Base-by-base conservation (phyloP, 2,329 filamentous ascomycete species). In the Ceratocystis colombiana region DNA sequence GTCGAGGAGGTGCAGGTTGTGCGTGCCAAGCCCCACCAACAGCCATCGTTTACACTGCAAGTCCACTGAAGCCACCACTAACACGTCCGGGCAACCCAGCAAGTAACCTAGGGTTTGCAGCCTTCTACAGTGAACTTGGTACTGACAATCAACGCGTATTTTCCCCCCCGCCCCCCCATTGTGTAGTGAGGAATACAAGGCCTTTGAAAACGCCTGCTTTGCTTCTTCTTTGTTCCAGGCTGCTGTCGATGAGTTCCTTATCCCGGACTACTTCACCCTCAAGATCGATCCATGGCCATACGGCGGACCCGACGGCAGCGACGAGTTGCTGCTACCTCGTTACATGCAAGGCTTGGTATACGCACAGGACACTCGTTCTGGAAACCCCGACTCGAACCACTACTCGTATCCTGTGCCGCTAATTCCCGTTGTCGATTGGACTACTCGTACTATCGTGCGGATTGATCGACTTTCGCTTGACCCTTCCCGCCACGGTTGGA, bases 271-370 rank as follows among this genome's bases (percentile, higher is more conserved):
- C 69, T 76, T 78, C 66, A 70, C 70, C 53, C 70, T 78, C 65
- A 74, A 74, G 61, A 77, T 79, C 70, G 77, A 79, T 84, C 67
- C 82, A 0, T 91, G 88, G 88, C 89, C 89, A 46, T 91, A 90
- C 69, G 79, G 79, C 5, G 77, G 77, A 1, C 72, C 74, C 0
- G 75, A 76, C 3, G 75, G 77, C 66, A 70, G 72, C n/a, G 76
- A 48, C 61, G 6, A 48, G 30, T n/a, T 48, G 15, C 61, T 17
- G 20, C 53, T 74, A 2, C 75, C 76, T 5, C 76, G 78, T 17
- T 77, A 76, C 64, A 79, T 82, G 76, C 79, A 81, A 62, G 80
- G 79, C 50, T 74, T 82, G 1, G 76, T 81, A 53, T 82, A 79
- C 70, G 78, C 77, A n/a, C 74, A 74, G 12, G 75, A 80, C 67